Evolutionary conservation across 192 early-diverging fungal genomes (phyloP), one percentile per base, ranked within the genome.

Genomic region (Gonapodya prolifera): DNA sequence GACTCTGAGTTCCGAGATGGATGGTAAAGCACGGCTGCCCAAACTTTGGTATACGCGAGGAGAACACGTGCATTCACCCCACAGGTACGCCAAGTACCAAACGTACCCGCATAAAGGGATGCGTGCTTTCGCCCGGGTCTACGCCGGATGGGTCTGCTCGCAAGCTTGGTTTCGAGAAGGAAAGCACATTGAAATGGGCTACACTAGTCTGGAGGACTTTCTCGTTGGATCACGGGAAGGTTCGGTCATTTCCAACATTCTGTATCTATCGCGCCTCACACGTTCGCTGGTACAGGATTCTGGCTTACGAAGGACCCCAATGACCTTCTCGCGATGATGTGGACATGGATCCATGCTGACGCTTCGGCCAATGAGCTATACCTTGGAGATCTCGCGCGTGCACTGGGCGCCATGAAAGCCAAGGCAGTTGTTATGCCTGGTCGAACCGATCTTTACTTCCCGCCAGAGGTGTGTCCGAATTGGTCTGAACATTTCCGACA

Each of bases 201-300:
- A 69, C 69, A 35, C n/a, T 16, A 34, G 34, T 1, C 18, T 80
- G 33, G 80, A 80, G 75, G 80, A 80, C 73, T 80, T 80, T 18
- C 36, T 80, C 16, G 80, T 80, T n/a, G 80, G 80, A 2, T 80
- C 45, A 28, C 75, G 80, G 79, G 80, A 80, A 71, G 80, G 45
- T 61, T 8, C 8, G 45, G 23, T 61, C 45, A 61, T 23, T 61
- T 61, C 45, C 45, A 23, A 23, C 45, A 61, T 16, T 23, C 23
- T 16, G 8, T 61, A 23, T 61, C 45, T 61, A 61, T 23, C 45
- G 45, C n/a, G n/a, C n/a, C n/a, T n/a, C n/a, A n/a, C n/a, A n/a
- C n/a, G n/a, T n/a, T n/a, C n/a, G n/a, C n/a, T n/a, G n/a, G n/a
- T 61, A 16, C 45, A 61, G 45, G 79, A 1, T 80, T 76, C 80